A percentile compares a stretch with the other conserved stretches of the same genome.
Conservation (phyloP, 2,329 filamentous ascomycete genomes). For the Fusarium xyrophilum region DNA sequence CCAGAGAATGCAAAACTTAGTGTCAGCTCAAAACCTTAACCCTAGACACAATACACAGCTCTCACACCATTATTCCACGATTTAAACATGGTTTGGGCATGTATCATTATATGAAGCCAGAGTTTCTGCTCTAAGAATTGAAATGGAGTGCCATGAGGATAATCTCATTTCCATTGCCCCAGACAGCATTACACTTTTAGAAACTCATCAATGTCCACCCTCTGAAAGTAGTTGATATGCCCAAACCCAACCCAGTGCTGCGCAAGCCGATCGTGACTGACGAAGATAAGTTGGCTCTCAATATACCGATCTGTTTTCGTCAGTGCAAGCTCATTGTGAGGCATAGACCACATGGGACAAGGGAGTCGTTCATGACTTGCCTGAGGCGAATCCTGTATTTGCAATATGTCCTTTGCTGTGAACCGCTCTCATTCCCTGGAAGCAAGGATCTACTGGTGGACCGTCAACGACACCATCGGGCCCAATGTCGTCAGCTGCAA, state of each 20-base stretch:
- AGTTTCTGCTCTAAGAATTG: fast-evolving
- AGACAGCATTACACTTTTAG: conserved; percentile 32
- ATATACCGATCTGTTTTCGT: conserved; percentile 71
- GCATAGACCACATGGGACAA: fast-evolving
- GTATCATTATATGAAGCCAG: too few species aligned
- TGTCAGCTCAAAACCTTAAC: too few species aligned
- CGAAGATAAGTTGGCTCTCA: conserved; percentile 76
- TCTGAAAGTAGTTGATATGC: conserved; percentile 66
- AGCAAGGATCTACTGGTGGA: conserved; percentile 67
- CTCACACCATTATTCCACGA: not conserved
- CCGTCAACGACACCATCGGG: conserved; percentile 67
- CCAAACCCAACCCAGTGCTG: conserved; percentile 78
- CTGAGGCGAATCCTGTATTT: conserved; percentile 70
- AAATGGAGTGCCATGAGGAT: fast-evolving
- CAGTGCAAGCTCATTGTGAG: not conserved
- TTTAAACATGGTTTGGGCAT: not conserved
- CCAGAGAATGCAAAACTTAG: too few species aligned
- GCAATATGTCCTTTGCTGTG: conserved; percentile 81
- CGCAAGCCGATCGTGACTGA: conserved; percentile 78
- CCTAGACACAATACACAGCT: not conserved
- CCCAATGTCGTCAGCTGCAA: conserved; percentile 80
- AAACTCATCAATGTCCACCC: conserved; percentile 65
- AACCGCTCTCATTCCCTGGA: conserved; percentile 77
- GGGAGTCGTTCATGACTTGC: conserved; percentile 52
- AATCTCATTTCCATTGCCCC: not conserved